phyloP scores from a whole-genome alignment of 2,329 filamentous ascomycete species.

The Xylaria hypoxylon region DNA sequence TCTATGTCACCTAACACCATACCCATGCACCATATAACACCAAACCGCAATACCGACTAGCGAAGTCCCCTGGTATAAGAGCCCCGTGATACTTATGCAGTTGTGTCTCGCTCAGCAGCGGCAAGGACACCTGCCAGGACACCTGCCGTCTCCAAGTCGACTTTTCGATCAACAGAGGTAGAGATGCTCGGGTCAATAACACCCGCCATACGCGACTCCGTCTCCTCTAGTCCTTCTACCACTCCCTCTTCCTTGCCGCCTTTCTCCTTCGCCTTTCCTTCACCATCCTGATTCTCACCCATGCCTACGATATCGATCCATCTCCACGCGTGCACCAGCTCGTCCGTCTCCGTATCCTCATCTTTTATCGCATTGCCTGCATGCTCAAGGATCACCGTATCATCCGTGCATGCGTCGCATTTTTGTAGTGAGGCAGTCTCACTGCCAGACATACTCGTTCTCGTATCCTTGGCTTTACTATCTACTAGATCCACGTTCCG shows the following conservation, averaged over 20 bases:
- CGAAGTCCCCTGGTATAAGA: not conserved
- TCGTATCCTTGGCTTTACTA: conserved; percentile 48
- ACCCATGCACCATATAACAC: conserved; percentile 1
- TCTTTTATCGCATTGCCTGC: conserved; percentile 49
- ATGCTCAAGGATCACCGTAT: conserved; percentile 64
- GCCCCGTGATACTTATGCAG: not conserved
- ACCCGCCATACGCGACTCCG: conserved; percentile 53
- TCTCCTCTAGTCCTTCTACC: conserved; percentile 41
- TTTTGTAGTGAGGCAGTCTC: conserved; percentile 30
- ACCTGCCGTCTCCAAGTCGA: conserved; percentile 10
- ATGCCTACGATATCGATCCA: conserved; percentile 66
- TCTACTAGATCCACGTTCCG: conserved; percentile 58
- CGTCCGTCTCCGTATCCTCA: conserved; percentile 18
- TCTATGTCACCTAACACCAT: not conserved
- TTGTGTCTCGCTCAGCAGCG: conserved; percentile 14
- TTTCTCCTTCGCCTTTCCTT: conserved; percentile 34
- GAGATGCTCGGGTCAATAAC: conserved; percentile 51
- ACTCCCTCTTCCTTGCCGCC: conserved; percentile 39
- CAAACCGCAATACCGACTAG: not conserved
- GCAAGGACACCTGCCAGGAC: conserved; percentile 20
- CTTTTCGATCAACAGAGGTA: conserved; percentile 10
- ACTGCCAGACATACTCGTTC: conserved; percentile 48
- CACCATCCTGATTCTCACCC: conserved; percentile 45
- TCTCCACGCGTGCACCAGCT: conserved; percentile 60
- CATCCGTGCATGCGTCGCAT: conserved; percentile 52